Conservation (phyloP, 2,329 filamentous ascomycete species). For the Pezicula rhizophila region DNA sequence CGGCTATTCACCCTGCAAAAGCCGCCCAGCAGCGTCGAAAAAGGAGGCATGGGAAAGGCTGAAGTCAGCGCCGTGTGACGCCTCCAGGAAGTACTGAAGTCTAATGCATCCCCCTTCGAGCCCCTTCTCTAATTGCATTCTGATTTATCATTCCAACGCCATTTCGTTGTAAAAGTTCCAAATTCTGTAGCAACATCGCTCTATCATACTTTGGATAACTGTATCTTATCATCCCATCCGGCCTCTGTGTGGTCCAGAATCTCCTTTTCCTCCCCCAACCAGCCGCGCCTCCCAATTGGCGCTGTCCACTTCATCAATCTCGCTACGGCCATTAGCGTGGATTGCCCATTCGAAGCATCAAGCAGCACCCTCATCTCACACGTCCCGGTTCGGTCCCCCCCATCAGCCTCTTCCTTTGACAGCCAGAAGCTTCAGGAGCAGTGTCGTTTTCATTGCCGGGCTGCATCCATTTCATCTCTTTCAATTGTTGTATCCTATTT, state of each 20-base stretch:
- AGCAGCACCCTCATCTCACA: too few relatives aligned
- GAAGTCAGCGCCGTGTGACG: too few relatives aligned
- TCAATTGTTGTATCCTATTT: slow-evolving; percentile 17
- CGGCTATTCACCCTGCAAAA: too few relatives aligned
- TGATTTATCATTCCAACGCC: not conserved
- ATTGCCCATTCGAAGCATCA: too few relatives aligned
- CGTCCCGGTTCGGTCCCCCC: not conserved
- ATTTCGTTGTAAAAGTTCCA: not conserved
- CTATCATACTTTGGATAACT: too few relatives aligned
- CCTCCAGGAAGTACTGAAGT: not conserved
- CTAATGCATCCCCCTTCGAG: not conserved
- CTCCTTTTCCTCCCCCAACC: too few relatives aligned
- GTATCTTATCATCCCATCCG: too few relatives aligned
- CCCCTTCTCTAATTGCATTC: not conserved
- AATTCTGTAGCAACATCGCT: too few relatives aligned
- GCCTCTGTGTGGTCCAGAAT: too few relatives aligned
- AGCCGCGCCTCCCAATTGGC: too few relatives aligned
- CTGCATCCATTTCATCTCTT: slow-evolving; percentile 9
- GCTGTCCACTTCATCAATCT: not conserved
- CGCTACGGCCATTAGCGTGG: slow-evolving; percentile 1
- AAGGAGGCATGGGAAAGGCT: too few relatives aligned
- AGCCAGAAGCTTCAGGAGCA: slow-evolving; percentile 8
- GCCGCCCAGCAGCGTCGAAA: too few relatives aligned
- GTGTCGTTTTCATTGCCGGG: slow-evolving; percentile 6
- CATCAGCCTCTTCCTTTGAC: slow-evolving; percentile 7